Conservation (phyloP, 139 green algal genomes). For the Tetraselmis chui region DNA sequence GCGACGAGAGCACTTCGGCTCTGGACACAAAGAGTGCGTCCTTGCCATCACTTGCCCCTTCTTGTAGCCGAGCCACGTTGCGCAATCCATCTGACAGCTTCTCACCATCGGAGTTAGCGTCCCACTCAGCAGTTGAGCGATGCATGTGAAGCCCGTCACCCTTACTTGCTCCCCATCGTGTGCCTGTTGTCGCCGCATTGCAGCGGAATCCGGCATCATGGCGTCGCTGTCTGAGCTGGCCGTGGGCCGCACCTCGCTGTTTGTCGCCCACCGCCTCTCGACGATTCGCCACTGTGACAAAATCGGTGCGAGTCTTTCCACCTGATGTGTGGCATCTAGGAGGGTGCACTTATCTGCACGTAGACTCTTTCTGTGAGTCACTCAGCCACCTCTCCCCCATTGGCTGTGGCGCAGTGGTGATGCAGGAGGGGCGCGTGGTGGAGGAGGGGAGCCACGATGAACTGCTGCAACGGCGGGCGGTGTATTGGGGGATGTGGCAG, state of each 20-base stretch:
- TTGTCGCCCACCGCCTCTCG: constrained; percentile 81
- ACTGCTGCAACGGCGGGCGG: not conserved
- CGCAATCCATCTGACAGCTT: no score
- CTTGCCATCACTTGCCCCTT: no score
- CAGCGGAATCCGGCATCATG: not conserved
- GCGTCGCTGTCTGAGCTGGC: constrained; percentile 19
- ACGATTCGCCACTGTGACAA: not conserved
- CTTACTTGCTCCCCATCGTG: no score
- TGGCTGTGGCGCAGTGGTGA: not conserved
- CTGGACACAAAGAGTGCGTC: constrained; percentile 18
- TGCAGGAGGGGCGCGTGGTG: not conserved
- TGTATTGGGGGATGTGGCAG: not conserved
- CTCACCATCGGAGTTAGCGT: no score
- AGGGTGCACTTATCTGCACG: no score
- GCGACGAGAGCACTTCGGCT: constrained; percentile 65
- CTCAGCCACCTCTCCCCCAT: no score
- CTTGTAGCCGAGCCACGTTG: no score
- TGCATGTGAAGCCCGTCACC: no score
- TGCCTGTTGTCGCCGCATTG: no score
- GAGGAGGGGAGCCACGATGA: not conserved
- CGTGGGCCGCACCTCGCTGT: constrained; percentile 71
- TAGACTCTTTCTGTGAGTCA: no score
- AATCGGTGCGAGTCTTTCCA: not conserved
- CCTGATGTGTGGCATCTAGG: not conserved
- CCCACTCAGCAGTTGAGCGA: no score